A percentile compares a stretch with the other conserved stretches of the same genome.
Conservation (phyloP, 2,329 filamentous ascomycete species). For the Trichoderma harzianum region DNA sequence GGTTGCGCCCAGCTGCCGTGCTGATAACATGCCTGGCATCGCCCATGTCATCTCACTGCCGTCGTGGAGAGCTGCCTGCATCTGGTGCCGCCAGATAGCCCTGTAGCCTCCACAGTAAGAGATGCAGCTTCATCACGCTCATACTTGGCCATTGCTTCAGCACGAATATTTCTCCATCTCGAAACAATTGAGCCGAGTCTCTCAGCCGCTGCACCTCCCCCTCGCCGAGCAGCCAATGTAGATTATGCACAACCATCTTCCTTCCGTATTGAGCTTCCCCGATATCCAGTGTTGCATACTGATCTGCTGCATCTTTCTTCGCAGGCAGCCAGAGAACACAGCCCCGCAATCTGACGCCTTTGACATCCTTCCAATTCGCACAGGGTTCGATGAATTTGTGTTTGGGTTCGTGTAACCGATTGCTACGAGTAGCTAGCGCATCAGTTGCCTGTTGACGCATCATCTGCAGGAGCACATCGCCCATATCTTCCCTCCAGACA, state of each 20-base stretch:
- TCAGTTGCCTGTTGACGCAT: slow-evolving; percentile 48
- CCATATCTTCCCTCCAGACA: slow-evolving; percentile 52
- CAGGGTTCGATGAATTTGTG: slow-evolving; percentile 42
- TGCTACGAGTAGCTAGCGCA: slow-evolving; percentile 36
- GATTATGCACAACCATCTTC: slow-evolving; percentile 51
- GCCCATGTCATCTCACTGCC: neutral
- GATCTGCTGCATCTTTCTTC: slow-evolving; percentile 26
- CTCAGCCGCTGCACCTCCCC: slow-evolving; percentile 42
- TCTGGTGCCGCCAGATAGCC: slow-evolving; percentile 43
- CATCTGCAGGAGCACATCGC: slow-evolving; percentile 46
- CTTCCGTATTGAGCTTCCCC: slow-evolving; percentile 31
- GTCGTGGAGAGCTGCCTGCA: neutral
- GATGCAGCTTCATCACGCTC: slow-evolving; percentile 44
- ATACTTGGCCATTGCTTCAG: slow-evolving; percentile 37
- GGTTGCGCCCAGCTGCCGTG: neutral
- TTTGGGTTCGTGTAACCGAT: slow-evolving; percentile 24
- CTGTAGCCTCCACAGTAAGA: slow-evolving; percentile 56
- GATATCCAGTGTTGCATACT: slow-evolving; percentile 46
- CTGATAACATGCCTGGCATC: neutral
- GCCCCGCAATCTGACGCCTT: slow-evolving; percentile 39
- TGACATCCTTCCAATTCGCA: slow-evolving; percentile 43
- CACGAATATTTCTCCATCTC: slow-evolving; percentile 41
- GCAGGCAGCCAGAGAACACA: slow-evolving; percentile 44
- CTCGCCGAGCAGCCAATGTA: slow-evolving; percentile 49
- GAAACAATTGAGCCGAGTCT: slow-evolving; percentile 33